phyloP scores from a whole-genome alignment of 805 yeast genomes.

The Wickerhamia fluorescens region DNA sequence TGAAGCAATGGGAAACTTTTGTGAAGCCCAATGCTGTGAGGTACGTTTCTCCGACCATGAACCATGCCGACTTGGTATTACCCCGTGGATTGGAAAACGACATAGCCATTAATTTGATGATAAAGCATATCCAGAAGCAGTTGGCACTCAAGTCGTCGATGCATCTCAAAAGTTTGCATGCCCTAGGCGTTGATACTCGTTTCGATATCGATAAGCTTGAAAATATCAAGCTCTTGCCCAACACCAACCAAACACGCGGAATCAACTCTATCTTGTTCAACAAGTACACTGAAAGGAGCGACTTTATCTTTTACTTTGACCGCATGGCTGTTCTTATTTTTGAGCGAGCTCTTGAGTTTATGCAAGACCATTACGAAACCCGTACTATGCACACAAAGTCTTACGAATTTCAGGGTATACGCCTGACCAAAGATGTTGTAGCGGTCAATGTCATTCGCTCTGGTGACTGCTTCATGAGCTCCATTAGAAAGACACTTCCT shows the following conservation, averaged over 20 bases:
- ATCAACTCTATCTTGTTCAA: constrained; percentile 66
- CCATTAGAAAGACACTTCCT: constrained; percentile 70
- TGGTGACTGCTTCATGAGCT: constrained; percentile 85
- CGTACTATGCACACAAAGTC: constrained; percentile 21
- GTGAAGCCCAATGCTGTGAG: constrained; percentile 89
- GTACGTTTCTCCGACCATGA: constrained; percentile 68
- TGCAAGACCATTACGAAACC: constrained; percentile 27
- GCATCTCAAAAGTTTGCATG: constrained; percentile 59
- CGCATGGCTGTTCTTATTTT: constrained; percentile 69
- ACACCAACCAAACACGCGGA: constrained; percentile 61
- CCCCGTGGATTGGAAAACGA: constrained; percentile 84
- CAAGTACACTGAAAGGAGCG: constrained; percentile 52
- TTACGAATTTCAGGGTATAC: constrained; percentile 28
- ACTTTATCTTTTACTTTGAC: constrained; percentile 81
- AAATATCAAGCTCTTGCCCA: constrained; percentile 33
- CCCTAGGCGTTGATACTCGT: constrained; percentile 42
- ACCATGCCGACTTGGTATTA: constrained; percentile 77
- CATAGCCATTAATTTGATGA: constrained; percentile 73
- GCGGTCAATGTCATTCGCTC: constrained; percentile 82
- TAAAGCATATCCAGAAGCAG: constrained; percentile 72
- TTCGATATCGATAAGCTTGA: constrained; percentile 20
- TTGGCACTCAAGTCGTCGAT: constrained; percentile 54
- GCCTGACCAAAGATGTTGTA: constrained; percentile 44
- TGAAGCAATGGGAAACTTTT: constrained; percentile 82
- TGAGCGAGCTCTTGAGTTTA: constrained; percentile 57